A percentile compares a stretch with the other conserved stretches of the same genome.
phyloP scores from a whole-genome alignment of 192 early-diverging fungal genomes.

The Backusella mclennaniae region DNA sequence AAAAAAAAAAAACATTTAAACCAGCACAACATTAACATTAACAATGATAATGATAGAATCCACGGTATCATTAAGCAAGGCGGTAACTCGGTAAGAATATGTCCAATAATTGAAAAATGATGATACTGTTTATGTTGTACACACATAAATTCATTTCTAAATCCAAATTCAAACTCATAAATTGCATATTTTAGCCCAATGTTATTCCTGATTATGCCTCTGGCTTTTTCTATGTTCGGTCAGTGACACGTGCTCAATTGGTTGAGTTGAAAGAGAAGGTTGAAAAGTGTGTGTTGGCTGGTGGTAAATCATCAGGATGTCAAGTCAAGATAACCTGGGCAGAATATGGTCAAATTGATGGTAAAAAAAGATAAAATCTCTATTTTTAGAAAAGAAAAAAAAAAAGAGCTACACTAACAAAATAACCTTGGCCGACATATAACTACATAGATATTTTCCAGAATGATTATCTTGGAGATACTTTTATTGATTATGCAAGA shows the following conservation, averaged over 20 bases:
- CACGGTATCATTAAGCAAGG: conserved; percentile 67
- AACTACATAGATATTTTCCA: conserved; percentile 56
- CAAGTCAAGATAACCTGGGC: conserved; percentile 43
- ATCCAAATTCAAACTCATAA: not conserved
- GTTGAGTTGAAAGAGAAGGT: conserved; percentile 41
- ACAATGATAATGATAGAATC: conserved; percentile 31
- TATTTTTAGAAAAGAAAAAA: conserved; percentile 1
- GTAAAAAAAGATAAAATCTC: conserved; percentile 27
- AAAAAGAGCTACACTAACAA: not conserved
- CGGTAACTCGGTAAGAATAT: conserved; percentile 31
- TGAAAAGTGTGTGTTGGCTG: conserved; percentile 49
- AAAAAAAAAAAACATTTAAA: not conserved
- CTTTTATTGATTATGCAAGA: conserved; percentile 50
- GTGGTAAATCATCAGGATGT: conserved; percentile 57
- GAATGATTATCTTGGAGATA: conserved; percentile 51
- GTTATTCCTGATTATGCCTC: conserved; percentile 56
- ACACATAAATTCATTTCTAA: not conserved
- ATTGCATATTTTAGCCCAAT: conserved; percentile 37
- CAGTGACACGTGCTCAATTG: conserved; percentile 45
- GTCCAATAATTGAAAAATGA: not conserved
- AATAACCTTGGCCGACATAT: not conserved
- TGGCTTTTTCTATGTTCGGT: conserved; percentile 49
- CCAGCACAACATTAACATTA: not conserved
- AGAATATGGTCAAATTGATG: conserved; percentile 32
- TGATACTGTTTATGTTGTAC: not conserved